Evolutionary conservation across 129 eudicot genomes (phyloP).

Genomic region (Artemisia tridentata): DNA sequence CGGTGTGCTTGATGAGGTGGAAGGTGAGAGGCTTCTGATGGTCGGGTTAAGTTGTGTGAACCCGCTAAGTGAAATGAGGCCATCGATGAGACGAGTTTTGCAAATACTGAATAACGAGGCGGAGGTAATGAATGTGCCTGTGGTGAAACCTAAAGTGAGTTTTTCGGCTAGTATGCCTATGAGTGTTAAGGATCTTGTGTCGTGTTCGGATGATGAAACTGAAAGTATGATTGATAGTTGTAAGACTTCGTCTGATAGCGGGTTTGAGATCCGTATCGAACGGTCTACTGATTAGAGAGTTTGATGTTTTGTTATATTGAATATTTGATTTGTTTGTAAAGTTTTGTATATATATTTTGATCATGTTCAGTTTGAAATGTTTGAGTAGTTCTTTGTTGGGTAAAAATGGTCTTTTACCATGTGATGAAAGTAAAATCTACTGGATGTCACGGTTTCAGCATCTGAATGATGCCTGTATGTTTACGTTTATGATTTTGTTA

Average conservation of each 20-base stretch:
- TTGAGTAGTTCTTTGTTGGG: not conserved
- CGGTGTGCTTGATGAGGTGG: slow-evolving; percentile 49
- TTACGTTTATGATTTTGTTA: too few relatives aligned
- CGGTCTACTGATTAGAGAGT: not conserved
- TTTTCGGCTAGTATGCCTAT: slow-evolving; percentile 55
- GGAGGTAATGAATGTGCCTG: slow-evolving; percentile 46
- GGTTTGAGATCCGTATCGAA: slow-evolving; percentile 13
- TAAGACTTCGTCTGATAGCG: slow-evolving; percentile 11
- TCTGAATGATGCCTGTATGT: too few relatives aligned
- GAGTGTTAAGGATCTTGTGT: slow-evolving; percentile 55
- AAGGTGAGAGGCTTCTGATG: slow-evolving; percentile 55
- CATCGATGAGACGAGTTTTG: slow-evolving; percentile 75
- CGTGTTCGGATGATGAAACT: slow-evolving; percentile 27
- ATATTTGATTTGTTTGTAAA: not conserved
- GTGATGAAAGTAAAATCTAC: too few relatives aligned
- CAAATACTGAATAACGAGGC: slow-evolving; percentile 67
- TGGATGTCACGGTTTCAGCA: too few relatives aligned
- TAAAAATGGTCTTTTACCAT: too few relatives aligned
- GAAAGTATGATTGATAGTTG: not conserved
- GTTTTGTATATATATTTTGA: not conserved
- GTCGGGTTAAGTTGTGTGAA: slow-evolving; percentile 84
- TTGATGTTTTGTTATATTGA: not conserved
- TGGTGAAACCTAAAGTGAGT: slow-evolving; percentile 54
- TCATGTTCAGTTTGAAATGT: not conserved
- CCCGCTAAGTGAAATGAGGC: slow-evolving; percentile 67